A percentile compares a stretch with the other conserved stretches of the same genome.
These are phyloP conservation scores for Fusarium sp. DNA, from an alignment of 2,329 filamentous ascomycete species.

Conservation along the genomic window DNA sequence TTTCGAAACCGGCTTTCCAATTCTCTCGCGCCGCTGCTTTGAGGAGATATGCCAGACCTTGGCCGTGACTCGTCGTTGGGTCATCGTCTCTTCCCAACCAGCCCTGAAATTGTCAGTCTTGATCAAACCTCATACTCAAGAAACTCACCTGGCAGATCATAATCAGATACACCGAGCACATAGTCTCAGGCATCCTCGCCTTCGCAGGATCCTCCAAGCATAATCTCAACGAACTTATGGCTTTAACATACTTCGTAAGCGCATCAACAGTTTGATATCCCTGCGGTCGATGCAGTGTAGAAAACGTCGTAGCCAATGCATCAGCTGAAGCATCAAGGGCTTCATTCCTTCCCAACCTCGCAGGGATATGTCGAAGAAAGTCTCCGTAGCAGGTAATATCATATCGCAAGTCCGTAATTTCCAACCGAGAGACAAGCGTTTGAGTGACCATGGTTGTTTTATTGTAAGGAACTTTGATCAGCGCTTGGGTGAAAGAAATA, in stretches of 20 bases:
- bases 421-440: conserved; percentile 49
- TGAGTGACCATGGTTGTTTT: conserved; percentile 41
- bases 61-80: conserved; percentile 45
- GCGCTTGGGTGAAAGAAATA: background rate
- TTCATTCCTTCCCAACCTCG: conserved; percentile 57
- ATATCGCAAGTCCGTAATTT: conserved; percentile 58
- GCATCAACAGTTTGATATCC: conserved; percentile 35
- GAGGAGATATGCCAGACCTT: conserved; percentile 50
- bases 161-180: conserved; percentile 54
- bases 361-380: conserved; percentile 59
- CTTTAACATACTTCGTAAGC: conserved; percentile 48
- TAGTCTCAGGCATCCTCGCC: conserved; percentile 48
- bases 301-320: conserved; percentile 46
- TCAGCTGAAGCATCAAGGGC: conserved; percentile 57
- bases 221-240: conserved; percentile 45
- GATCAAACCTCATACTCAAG: too few relatives aligned
- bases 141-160: conserved; percentile 50
- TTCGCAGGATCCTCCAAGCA: conserved; percentile 46
- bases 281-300: conserved; percentile 37
- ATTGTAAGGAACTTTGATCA: conserved; percentile 47
- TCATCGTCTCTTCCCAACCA: conserved; percentile 49
- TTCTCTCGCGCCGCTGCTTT: conserved; percentile 41
- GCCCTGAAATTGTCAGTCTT: conserved; percentile 32
- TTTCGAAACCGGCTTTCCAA: conserved; percentile 45
- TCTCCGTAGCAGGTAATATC: conserved; percentile 60